Evolutionary conservation across 495 filamentous ascomycete genomes (phyloP), one percentile per base, ranked within the genome.

Genomic region (Entonaema liquescens): DNA sequence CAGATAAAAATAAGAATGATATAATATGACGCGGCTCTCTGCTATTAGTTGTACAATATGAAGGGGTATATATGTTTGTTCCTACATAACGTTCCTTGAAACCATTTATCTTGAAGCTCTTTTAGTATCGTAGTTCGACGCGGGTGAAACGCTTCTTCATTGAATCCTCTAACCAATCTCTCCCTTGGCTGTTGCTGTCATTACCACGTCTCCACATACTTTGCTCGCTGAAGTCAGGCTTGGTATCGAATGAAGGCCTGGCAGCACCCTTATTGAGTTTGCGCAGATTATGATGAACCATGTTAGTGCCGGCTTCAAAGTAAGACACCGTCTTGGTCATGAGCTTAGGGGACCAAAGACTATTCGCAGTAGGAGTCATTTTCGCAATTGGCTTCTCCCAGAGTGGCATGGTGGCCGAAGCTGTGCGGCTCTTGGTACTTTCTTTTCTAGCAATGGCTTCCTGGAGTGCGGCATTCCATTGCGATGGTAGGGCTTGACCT

Each of bases 71-170:
- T 70, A 55, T 60, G 47, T 68, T 60, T 64, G 62, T 55, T 59
- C 42, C 59, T 64, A 64, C 54, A 38, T 62, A 25, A 63, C 59
- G 44, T 12, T 49, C 61, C 63, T 62, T 61, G 60, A 70, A 28
- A 59, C 29, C 23, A 38, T 21, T 44, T 33, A 44, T 47, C 12
- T 35, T 33, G 7, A 65, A 28, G 59, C 49, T 17, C 38, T 44
- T 53, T 63, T 64, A 76, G 35, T 77, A 77, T 21, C 73, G 60
- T n/a, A 77, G 33, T 47, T 76, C 75, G 35, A 77, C 54, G 56
- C 73, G 70, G 44, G 58, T 38, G 44, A 76, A 74, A 15, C 68
- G 68, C 59, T 74, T 76, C 31, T 74, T 72, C 59, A 55, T 75
- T 31, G 70, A 68, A 50, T 72, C 70, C 5, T 74, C 73, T 5